These are phyloP conservation scores for Calvatia gigantea DNA, from an alignment of 768 basidiomycete species.

Conservation along the genomic window DNA sequence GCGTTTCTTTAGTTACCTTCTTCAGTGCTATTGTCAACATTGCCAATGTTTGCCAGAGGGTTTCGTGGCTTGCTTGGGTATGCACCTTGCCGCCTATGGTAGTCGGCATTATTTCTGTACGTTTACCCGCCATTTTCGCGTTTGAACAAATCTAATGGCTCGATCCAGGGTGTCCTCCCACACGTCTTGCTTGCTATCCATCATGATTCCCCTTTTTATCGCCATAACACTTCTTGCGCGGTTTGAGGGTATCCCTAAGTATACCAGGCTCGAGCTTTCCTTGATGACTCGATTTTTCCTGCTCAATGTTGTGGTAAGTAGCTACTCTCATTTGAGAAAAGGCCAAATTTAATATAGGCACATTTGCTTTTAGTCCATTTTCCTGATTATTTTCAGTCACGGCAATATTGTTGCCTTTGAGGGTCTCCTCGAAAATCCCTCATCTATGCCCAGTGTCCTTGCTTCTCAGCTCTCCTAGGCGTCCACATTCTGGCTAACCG, in stretches of 20 bases:
- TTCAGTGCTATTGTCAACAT: constrained; percentile 87
- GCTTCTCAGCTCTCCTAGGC: constrained; percentile 81
- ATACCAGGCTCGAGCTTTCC: constrained; percentile 79
- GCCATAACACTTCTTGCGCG: constrained; percentile 74
- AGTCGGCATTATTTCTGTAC: constrained; percentile 70
- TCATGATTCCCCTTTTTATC: constrained; percentile 87
- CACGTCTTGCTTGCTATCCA: constrained; percentile 81
- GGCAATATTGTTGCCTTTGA: constrained; percentile 77
- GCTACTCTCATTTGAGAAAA: not conserved
- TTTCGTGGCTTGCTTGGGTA: constrained; percentile 80
- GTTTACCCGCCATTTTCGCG: constrained; percentile 11
- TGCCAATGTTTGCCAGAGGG: constrained; percentile 56
- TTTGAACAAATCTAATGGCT: too few relatives aligned
- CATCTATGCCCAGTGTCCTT: constrained; percentile 63
- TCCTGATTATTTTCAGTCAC: constrained; percentile 82
- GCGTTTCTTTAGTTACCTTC: constrained; percentile 55
- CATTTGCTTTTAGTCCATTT: constrained; percentile 66
- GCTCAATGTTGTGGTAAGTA: constrained; percentile 85
- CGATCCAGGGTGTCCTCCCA: constrained; percentile 73
- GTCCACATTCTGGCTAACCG: constrained; percentile 90
- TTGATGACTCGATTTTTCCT: constrained; percentile 91
- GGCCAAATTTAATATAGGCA: not conserved
- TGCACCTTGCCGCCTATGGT: constrained; percentile 62
- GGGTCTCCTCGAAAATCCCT: constrained; percentile 61
- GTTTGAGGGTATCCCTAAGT: constrained; percentile 89